These are phyloP conservation scores for Eimeria zaria DNA, from an alignment of 169 alveolate species.

Conservation along the genomic window DNA sequence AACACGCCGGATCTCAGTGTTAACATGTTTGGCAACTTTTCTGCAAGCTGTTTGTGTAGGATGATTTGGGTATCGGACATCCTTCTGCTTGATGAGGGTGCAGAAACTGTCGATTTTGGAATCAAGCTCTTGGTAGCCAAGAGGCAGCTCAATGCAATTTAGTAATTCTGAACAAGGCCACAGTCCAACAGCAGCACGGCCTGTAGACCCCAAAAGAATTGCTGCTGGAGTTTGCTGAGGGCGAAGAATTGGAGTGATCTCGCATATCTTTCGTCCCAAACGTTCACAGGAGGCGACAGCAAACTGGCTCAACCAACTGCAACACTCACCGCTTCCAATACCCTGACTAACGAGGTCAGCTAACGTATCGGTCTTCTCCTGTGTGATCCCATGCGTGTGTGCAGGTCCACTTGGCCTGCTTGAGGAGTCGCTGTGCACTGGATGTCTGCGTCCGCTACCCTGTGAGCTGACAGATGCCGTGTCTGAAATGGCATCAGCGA, in stretches of 20 bases:
- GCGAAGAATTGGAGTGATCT: not conserved
- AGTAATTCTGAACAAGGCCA: conserved; percentile 21
- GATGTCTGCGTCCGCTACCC: not conserved
- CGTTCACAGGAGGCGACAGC: not conserved
- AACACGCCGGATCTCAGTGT: conserved; percentile 14
- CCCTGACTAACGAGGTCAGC: conserved; percentile 21
- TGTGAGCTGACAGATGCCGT: not conserved
- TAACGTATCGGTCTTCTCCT: not conserved
- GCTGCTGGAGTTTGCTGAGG: not conserved
- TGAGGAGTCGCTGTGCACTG: not conserved
- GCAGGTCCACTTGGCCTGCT: not conserved
- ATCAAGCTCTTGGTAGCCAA: conserved; percentile 57
- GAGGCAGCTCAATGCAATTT: conserved; percentile 55
- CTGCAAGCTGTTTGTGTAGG: conserved; percentile 56
- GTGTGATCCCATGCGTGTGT: not conserved
- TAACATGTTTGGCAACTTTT: conserved; percentile 32
- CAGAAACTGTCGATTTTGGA: conserved; percentile 12
- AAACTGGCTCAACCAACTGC: not conserved
- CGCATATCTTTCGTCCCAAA: not conserved
- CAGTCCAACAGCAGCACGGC: not conserved
- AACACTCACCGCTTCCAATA: conserved; percentile 35
- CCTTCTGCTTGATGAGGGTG: not conserved
- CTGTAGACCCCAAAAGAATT: not conserved
- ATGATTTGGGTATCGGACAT: conserved; percentile 22
- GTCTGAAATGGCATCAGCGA: not conserved